Evolutionary conservation across 257 asterid genomes (phyloP), one percentile per base, ranked within the genome.

Genomic region (Striga asiatica): DNA sequence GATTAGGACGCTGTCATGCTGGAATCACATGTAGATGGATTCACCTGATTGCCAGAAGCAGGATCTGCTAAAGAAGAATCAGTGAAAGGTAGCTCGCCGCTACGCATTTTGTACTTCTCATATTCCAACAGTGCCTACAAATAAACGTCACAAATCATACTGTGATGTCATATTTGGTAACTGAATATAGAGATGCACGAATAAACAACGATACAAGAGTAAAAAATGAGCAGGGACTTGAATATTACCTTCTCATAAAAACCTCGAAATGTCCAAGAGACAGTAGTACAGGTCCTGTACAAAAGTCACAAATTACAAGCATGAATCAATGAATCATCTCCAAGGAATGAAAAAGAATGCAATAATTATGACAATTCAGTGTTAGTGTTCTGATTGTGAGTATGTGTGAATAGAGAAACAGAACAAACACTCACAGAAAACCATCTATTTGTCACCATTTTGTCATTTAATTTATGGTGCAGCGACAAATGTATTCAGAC

Each of bases 261-360:
- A 58, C 86, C 86, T 61, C 97, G 89, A 67, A 89, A 89, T 58
- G 94, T 82, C 97, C 97, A 89, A 21, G 97, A 89, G 51, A 89
- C 94, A 27, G 97, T 89, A 32, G 97, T 89, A 72, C 97, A 89
- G 43, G 97, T 89, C 89, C 97, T 88, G 82, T 67, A 66, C 29
- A 69, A 68, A 47, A 32, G 59, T 38, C n/a, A n/a, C n/a, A 29
- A 53, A 66, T 41, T 55, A 53, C 32, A 43, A 67, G 50, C 53
- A 39, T 37, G 37, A 50, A 46, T 54, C 42, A 27, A 34, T 19
- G 3, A 54, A 54, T 41, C 29, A 21, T 32, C 8, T 52, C 32
- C 16, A 53, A 25, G 42, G 29, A 58, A 63, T 50, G 13, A n/a
- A 56, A 37, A 32, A 18, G 8, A 52, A 20, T 23, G 22, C 29